phyloP scores from a whole-genome alignment of 2,329 filamentous ascomycete species.

The Furcasterigmium sp. region DNA sequence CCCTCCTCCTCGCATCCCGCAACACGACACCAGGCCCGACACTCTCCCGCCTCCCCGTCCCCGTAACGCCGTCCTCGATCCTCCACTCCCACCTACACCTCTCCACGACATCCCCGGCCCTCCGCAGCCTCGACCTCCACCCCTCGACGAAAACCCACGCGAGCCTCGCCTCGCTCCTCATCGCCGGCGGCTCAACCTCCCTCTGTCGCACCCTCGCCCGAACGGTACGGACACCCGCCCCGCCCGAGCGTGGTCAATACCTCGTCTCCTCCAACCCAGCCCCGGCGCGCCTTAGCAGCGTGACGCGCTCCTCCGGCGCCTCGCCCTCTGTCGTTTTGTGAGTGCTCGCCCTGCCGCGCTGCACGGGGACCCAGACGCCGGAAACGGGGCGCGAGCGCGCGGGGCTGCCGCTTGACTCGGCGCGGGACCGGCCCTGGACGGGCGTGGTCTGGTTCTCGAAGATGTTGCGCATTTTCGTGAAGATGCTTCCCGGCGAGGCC shows the following conservation, averaged over 20 bases:
- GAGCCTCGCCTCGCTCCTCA: conserved; percentile 16
- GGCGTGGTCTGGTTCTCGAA: conserved; percentile 24
- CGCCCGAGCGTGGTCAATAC: conserved; percentile 35
- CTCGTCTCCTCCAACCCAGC: conserved; percentile 10
- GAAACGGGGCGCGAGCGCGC: conserved; percentile 17
- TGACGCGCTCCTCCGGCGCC: conserved; percentile 20
- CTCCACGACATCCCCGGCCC: conserved; percentile 26
- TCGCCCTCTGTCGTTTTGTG: conserved; percentile 9
- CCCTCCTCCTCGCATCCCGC: not conserved
- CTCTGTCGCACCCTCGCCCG: conserved; percentile 8
- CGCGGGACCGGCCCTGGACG: conserved; percentile 1
- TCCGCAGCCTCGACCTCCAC: conserved; percentile 26
- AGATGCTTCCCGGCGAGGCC: conserved; percentile 22
- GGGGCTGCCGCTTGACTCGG: conserved; percentile 10
- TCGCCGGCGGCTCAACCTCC: conserved; percentile 1
- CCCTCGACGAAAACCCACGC: conserved; percentile 32
- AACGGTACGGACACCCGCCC: conserved; percentile 9
- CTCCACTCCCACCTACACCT: conserved; percentile 24
- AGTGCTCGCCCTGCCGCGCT: not conserved
- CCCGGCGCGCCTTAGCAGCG: conserved; percentile 18
- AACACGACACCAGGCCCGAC: not conserved
- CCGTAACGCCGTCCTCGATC: conserved; percentile 13
- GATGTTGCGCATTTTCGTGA: conserved; percentile 34
- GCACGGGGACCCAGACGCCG: conserved; percentile 14
- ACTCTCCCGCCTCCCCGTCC: not conserved